Evolutionary conservation across 1,139 yeast species (phyloP).

Genomic region (Candida dubliniensis): DNA sequence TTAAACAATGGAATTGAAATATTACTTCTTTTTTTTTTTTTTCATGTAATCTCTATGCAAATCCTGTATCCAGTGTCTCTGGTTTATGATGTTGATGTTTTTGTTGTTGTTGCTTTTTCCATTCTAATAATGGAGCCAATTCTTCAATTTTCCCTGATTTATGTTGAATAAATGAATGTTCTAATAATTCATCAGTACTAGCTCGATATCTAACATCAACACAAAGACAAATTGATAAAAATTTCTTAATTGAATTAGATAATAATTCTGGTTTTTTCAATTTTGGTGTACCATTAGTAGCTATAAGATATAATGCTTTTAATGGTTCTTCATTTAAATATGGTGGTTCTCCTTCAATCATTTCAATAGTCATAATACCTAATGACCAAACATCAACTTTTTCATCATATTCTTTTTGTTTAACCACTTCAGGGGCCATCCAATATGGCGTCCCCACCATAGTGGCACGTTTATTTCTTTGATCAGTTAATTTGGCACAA

Average conservation of each 20-base stretch:
- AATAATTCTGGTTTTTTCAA: constrained; percentile 85
- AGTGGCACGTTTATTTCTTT: constrained; percentile 83
- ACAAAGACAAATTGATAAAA: constrained; percentile 76
- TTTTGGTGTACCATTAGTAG: constrained; percentile 94
- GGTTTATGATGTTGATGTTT: constrained; percentile 4
- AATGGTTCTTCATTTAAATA: constrained; percentile 93
- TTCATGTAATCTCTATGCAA: constrained; percentile 3
- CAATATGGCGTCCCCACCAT: constrained; percentile 99
- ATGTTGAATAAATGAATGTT: constrained; percentile 67
- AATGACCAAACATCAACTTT: constrained; percentile 97
- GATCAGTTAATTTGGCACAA: constrained; percentile 93
- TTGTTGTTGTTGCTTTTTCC: constrained; percentile 42
- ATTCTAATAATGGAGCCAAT: constrained; percentile 67
- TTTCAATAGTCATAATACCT: constrained; percentile 96
- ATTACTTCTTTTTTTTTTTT: no score
- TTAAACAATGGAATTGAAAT: no score
- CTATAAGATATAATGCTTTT: constrained; percentile 86
- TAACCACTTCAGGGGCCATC: constrained; percentile 99
- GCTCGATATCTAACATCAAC: constrained; percentile 87
- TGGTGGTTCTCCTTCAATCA: constrained; percentile 99
- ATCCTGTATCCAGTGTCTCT: not conserved
- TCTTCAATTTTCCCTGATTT: constrained; percentile 70
- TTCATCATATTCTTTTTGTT: constrained; percentile 92
- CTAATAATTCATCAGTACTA: constrained; percentile 71
- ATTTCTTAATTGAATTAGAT: constrained; percentile 62